Evolutionary conservation across 1,284 basidiomycete genomes (phyloP), one percentile per base, ranked within the genome.

Genomic region (Mycosarcoma mackinlayi): DNA sequence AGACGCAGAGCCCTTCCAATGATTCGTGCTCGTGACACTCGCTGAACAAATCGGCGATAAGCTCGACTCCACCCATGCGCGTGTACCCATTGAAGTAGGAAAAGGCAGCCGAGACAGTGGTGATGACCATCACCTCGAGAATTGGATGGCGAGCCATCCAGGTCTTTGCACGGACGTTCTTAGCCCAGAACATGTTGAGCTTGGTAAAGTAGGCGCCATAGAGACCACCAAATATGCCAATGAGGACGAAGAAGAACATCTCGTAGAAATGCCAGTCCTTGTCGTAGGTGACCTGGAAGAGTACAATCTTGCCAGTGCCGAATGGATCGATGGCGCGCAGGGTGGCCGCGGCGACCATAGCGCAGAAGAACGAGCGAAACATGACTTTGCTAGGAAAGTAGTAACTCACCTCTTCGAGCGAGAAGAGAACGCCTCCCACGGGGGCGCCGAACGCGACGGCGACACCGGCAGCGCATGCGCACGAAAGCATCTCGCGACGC

Each of bases 201-300:
- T 92, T 92, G 18, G 93, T 93, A 84, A 98, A 97, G 75, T 90
- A 90, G 14, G 93, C 95, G 7, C 95, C 95, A 79, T 95, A 98
- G 16, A 97, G 83, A 10, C 94, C 95, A 34, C 70, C 71, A 66
- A 61, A 69, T 31, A 94, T 85, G 8, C 94, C 94, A 13, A 98
- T 86, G 28, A 94, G 79, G 13, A 94, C 80, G 84, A 96, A 98
- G 31, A 92, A 90, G 21, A 91, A 70, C 44, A 78, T 47, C 81
- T 94, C 93, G 76, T 89, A 90, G 18, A 89, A 89, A 81, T 93
- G 91, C 92, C 92, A 94, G 77, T 93, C 92, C 89, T 89, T 91
- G 81, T 92, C 90, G 79, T 95, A 95, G 0, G 90, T 92, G 23
- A 95, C 92, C 80, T 93, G 91, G 83, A 94, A 83, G 16, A 84